phyloP scores from a whole-genome alignment of 2,329 filamentous ascomycete species.

The Neopestalotiopsis clavispora region DNA sequence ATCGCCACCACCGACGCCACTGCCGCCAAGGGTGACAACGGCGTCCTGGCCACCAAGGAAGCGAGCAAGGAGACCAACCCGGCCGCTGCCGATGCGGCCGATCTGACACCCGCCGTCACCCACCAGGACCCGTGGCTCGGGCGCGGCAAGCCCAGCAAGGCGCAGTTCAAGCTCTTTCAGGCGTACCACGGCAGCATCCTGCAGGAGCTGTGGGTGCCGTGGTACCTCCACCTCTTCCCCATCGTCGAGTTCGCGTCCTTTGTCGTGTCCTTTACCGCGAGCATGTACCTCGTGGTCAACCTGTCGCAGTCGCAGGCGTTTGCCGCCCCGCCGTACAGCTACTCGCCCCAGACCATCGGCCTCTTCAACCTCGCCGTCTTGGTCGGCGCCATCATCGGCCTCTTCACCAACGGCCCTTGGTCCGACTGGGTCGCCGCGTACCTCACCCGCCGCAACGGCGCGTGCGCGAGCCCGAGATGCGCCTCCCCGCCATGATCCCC shows the following conservation, averaged over 20 bases:
- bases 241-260: constrained; percentile 39
- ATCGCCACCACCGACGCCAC: not conserved
- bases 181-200: constrained; percentile 51
- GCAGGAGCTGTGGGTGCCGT: constrained; percentile 63
- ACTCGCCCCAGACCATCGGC: constrained; percentile 39
- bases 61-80: not conserved
- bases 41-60: not conserved
- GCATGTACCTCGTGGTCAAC: constrained; percentile 15
- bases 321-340: constrained; percentile 31
- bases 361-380: constrained; percentile 54
- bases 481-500: constrained; percentile 48
- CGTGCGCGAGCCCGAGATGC: constrained; percentile 54
- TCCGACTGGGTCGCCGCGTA: constrained; percentile 48
- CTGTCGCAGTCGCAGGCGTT: constrained; percentile 42
- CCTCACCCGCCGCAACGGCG: constrained; percentile 46
- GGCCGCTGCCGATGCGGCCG: not conserved
- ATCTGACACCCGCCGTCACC: constrained; percentile 38
- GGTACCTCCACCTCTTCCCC: constrained; percentile 65
- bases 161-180: constrained; percentile 61
- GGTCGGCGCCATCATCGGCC: constrained; percentile 45
- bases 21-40: not conserved
- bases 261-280: constrained; percentile 14
- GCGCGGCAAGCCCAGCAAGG: constrained; percentile 56
- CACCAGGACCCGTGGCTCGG: constrained; percentile 60
- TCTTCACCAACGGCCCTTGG: constrained; percentile 47